Evolutionary conservation across 192 early-diverging fungal species (phyloP).

Genomic region (Entrophospora sp.): DNA sequence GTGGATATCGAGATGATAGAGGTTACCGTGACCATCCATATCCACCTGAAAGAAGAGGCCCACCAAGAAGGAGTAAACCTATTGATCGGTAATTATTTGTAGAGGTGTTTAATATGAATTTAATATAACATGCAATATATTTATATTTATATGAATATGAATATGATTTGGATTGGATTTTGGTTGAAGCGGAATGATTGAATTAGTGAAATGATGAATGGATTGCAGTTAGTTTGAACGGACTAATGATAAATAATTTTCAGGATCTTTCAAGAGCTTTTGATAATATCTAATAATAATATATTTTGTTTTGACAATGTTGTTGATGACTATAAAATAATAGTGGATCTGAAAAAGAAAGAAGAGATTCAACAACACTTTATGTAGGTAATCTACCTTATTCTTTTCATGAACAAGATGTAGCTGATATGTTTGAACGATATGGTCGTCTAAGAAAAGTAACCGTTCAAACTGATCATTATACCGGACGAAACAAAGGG

Average conservation of each 20-base stretch:
- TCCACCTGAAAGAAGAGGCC: slow-evolving; percentile 30
- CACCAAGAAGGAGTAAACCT: slow-evolving; percentile 36
- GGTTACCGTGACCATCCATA: slow-evolving; percentile 36
- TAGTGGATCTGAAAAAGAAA: slow-evolving; percentile 62
- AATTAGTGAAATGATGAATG: too few species aligned
- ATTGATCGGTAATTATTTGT: slow-evolving; percentile 33
- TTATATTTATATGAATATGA: too few species aligned
- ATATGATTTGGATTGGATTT: too few species aligned
- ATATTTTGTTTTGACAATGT: neutral
- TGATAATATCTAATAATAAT: slow-evolving; percentile 9
- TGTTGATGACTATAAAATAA: neutral
- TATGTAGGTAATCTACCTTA: slow-evolving; percentile 75
- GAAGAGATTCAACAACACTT: slow-evolving; percentile 50
- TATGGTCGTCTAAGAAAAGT: slow-evolving; percentile 58
- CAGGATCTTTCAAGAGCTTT: too few species aligned
- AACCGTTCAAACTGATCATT: slow-evolving; percentile 65
- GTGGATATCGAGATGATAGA: slow-evolving; percentile 29
- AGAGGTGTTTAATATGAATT: too few species aligned
- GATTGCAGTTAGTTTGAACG: too few species aligned
- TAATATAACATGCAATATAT: too few species aligned
- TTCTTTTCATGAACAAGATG: slow-evolving; percentile 57
- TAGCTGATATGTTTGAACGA: slow-evolving; percentile 65
- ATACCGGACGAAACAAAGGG: slow-evolving; percentile 75
- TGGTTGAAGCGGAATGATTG: too few species aligned
- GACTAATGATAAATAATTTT: too few species aligned